These are phyloP conservation scores for Saprolegnia diclina DNA, from an alignment of 352 stramenopile genomes.

Conservation along the genomic window DNA sequence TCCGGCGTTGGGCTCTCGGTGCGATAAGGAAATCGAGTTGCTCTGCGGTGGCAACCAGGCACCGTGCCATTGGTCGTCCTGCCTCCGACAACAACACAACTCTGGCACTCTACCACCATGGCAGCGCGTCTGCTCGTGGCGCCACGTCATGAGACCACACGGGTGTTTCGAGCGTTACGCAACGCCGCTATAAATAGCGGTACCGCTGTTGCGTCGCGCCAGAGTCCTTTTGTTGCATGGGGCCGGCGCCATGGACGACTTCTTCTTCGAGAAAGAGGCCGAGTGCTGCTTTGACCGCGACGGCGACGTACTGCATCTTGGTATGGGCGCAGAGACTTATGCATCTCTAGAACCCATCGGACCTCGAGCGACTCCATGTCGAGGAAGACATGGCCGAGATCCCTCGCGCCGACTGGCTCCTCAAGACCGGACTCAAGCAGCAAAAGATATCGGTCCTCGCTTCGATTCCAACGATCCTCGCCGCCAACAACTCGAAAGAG, in stretches of 20 bases:
- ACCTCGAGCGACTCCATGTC: constrained; percentile 81
- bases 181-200: no score
- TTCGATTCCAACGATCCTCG: constrained; percentile 62
- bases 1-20: no score
- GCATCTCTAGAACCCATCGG: constrained; percentile 54
- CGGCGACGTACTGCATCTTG: constrained; percentile 53
- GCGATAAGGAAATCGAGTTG: no score
- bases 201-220: no score
- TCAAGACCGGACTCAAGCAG: constrained; percentile 69
- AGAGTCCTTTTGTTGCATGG: not conserved
- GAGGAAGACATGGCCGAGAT: constrained; percentile 80
- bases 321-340: no score
- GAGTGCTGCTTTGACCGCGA: constrained; percentile 75
- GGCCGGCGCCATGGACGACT: constrained; percentile 53
- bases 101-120: no score
- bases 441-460: constrained; percentile 74
- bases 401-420: constrained; percentile 65
- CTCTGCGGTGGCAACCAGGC: no score
- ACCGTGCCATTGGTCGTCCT: no score
- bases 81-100: no score
- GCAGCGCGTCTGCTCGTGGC: no score
- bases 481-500: constrained; percentile 63
- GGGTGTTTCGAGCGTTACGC: no score
- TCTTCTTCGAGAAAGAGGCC: constrained; percentile 78
- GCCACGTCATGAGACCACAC: no score